Percentiles rank a stretch among this genome's conserved stretches.
Conservation (phyloP, 805 yeast genomes). For the Nakazawaea ernobii region DNA sequence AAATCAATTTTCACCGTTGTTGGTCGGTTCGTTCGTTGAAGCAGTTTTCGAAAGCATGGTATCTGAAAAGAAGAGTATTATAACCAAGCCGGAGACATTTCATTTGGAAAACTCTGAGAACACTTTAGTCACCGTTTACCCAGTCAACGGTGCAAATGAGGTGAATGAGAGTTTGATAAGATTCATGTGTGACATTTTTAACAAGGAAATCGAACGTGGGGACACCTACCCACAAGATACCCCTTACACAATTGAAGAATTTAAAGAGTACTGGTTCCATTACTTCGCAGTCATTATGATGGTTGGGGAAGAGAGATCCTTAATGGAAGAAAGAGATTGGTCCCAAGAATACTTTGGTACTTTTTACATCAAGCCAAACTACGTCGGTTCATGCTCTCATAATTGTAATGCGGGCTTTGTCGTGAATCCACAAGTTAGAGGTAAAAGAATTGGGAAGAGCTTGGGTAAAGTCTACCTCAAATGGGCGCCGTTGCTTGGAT, state of each 20-base stretch:
- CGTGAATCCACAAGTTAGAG: constrained; percentile 56
- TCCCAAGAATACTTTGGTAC: constrained; percentile 55
- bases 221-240: constrained; percentile 63
- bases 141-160: constrained; percentile 41
- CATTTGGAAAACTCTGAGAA: constrained; percentile 36
- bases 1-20: constrained; percentile 1
- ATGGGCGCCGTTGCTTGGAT: constrained; percentile 78
- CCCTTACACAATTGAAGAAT: constrained; percentile 39
- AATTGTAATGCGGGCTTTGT: constrained; percentile 85
- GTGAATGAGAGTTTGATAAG: constrained; percentile 47
- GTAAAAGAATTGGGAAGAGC: constrained; percentile 55
- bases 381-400: constrained; percentile 78
- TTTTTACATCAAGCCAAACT: constrained; percentile 82
- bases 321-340: constrained; percentile 21
- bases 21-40: not conserved
- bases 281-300: constrained; percentile 62
- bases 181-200: constrained; percentile 46
- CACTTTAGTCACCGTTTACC: constrained; percentile 50
- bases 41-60: constrained; percentile 4
- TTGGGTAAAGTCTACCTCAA: constrained; percentile 61
- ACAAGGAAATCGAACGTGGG: constrained; percentile 65
- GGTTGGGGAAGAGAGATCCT: constrained; percentile 28
- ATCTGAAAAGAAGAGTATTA: constrained; percentile 14
- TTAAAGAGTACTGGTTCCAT: constrained; percentile 59
- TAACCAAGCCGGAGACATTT: constrained; percentile 33